phyloP scores from a whole-genome alignment of 257 asterid species.

The Ajuga chamaepitys region DNA sequence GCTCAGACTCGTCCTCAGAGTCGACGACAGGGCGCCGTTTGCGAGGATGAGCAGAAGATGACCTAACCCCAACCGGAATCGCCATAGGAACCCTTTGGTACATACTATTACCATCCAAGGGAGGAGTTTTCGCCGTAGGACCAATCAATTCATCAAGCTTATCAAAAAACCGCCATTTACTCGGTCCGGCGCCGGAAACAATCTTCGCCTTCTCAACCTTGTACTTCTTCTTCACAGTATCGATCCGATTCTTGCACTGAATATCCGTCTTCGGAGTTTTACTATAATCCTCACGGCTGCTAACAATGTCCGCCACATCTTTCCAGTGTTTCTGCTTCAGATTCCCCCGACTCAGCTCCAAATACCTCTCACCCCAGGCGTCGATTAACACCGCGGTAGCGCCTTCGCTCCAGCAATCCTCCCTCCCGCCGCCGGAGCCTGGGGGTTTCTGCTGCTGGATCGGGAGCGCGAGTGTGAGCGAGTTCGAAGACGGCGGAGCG shows the following conservation, averaged over 20 bases:
- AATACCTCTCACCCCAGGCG: conserved; percentile 81
- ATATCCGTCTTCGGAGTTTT: conserved; percentile 70
- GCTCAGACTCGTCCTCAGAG: conserved; percentile 45
- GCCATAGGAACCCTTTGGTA: conserved; percentile 26
- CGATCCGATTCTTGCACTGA: conserved; percentile 93
- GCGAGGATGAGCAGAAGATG: conserved; percentile 22
- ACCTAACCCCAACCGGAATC: conserved; percentile 35
- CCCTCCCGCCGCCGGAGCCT: conserved; percentile 46
- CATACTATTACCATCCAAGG: conserved; percentile 10
- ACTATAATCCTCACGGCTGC: conserved; percentile 42
- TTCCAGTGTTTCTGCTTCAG: conserved; percentile 90
- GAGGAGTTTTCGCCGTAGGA: conserved; percentile 28
- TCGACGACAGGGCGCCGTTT: conserved; percentile 33
- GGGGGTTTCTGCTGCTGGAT: conserved; percentile 38
- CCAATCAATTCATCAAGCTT: conserved; percentile 65
- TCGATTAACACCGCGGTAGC: conserved; percentile 72
- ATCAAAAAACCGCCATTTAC: conserved; percentile 63
- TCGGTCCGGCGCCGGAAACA: conserved; percentile 45
- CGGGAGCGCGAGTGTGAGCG: conserved; percentile 64
- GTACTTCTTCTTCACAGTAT: conserved; percentile 87
- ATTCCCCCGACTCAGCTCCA: conserved; percentile 83
- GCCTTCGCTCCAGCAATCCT: conserved; percentile 95
- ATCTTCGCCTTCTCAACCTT: conserved; percentile 84
- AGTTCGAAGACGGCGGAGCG: conserved; percentile 36
- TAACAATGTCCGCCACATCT: conserved; percentile 75